Conservation (phyloP, 495 filamentous ascomycete genomes). For the Penicillium bovifimosum region DNA sequence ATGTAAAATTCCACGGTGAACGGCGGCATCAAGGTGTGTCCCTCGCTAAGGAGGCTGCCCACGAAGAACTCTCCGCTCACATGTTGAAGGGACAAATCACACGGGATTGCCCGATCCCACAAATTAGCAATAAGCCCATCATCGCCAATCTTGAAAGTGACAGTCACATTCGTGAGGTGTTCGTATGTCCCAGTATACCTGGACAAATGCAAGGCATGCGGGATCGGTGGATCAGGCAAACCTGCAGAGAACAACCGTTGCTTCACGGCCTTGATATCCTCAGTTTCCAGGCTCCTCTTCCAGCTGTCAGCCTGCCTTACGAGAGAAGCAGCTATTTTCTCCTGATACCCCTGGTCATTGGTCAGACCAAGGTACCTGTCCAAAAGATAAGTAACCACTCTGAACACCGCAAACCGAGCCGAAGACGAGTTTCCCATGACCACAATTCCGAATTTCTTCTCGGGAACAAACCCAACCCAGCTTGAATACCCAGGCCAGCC, state of each 20-base stretch:
- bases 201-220: constrained; percentile 10
- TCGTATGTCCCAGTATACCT: constrained; percentile 14
- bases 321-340: constrained; percentile 3
- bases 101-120: neutral
- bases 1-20: constrained; percentile 33
- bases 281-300: neutral
- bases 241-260: constrained; percentile 5
- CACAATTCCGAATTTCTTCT: constrained; percentile 39
- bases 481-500: constrained; percentile 42
- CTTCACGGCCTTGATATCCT: neutral
- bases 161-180: constrained; percentile 1
- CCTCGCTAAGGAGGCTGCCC: neutral
- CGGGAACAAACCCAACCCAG: constrained; percentile 42
- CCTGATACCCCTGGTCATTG: neutral
- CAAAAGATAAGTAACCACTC: constrained; percentile 6
- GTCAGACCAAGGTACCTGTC: constrained; percentile 8
- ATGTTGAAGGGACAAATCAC: constrained; percentile 3
- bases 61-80: constrained; percentile 18
- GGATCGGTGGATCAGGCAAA: constrained; percentile 9
- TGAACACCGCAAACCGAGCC: neutral
- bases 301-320: neutral
- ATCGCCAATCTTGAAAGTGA: neutral
- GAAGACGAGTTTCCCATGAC: constrained; percentile 41
- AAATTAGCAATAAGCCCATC: neutral
- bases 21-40: neutral